These are phyloP conservation scores for Hordeum marinum DNA, from an alignment of 176 grass and related monocot genomes.

Conservation along the genomic window DNA sequence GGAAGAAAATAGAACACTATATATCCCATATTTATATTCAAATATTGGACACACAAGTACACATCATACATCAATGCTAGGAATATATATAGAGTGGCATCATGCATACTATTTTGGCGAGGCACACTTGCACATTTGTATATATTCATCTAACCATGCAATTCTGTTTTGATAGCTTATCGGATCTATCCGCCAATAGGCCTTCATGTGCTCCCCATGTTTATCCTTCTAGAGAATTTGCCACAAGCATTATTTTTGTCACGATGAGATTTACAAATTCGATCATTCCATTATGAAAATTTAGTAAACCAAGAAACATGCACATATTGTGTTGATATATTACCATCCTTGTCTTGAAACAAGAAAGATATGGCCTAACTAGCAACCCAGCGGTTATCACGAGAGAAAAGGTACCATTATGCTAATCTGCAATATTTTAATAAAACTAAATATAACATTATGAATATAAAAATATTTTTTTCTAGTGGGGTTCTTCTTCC, in stretches of 20 bases:
- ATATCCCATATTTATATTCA: too few species aligned
- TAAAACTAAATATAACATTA: too few species aligned
- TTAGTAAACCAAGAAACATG: background rate
- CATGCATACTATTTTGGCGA: too few species aligned
- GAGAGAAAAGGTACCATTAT: background rate
- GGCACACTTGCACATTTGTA: background rate
- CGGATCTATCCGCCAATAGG: background rate
- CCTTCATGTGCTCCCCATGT: background rate
- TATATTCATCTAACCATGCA: background rate
- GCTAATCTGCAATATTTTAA: background rate
- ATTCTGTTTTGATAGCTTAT: background rate
- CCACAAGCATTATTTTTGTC: background rate
- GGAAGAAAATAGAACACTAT: too few species aligned
- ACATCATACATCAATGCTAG: too few species aligned
- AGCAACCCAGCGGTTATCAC: background rate
- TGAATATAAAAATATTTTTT: background rate
- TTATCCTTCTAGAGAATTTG: background rate
- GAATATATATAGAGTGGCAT: background rate
- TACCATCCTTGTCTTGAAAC: background rate
- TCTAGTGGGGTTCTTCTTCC: background rate
- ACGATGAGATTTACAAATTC: background rate
- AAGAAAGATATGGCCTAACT: background rate
- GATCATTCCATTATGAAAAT: background rate
- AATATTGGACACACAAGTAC: too few species aligned
- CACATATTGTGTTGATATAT: background rate